phyloP scores from a whole-genome alignment of 192 early-diverging fungal genomes.

The Backusella australiensis region DNA sequence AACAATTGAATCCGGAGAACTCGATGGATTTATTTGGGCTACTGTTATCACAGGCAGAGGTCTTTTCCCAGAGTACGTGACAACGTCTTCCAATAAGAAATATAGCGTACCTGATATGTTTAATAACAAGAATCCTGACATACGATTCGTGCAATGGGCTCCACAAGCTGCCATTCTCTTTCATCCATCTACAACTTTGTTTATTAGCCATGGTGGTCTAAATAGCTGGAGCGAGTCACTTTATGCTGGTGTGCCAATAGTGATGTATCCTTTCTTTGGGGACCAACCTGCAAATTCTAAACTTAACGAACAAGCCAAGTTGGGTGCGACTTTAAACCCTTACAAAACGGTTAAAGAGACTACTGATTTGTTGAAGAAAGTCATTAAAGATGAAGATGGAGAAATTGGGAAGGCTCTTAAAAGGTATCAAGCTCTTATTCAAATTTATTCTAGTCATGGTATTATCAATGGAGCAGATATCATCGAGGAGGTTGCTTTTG shows the following conservation, averaged over 20 bases:
- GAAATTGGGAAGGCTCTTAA: neutral
- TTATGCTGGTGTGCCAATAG: slow-evolving; percentile 25
- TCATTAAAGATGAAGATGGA: neutral
- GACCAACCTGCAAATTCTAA: slow-evolving; percentile 24
- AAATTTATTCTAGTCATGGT: slow-evolving; percentile 16
- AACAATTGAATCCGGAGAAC: slow-evolving; percentile 11
- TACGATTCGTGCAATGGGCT: slow-evolving; percentile 9
- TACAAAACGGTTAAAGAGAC: neutral
- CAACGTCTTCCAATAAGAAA: neutral
- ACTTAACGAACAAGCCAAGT: neutral
- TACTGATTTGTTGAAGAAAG: neutral
- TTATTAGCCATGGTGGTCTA: slow-evolving; percentile 31
- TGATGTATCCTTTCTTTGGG: slow-evolving; percentile 31
- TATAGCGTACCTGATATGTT: slow-evolving; percentile 7
- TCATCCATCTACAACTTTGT: slow-evolving; percentile 22
- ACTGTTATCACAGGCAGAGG: neutral
- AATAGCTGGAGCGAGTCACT: slow-evolving; percentile 29
- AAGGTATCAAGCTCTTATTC: neutral
- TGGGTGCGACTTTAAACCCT: neutral
- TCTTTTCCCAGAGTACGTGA: neutral
- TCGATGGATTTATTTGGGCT: slow-evolving; percentile 41
- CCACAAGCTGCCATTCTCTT: slow-evolving; percentile 35
- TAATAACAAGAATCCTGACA: neutral
- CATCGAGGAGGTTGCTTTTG: slow-evolving; percentile 27
- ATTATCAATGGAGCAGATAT: slow-evolving; percentile 15